Base-by-base conservation (phyloP, 176 grass and related monocot genomes). In the Urochloa ruziziensis region DNA sequence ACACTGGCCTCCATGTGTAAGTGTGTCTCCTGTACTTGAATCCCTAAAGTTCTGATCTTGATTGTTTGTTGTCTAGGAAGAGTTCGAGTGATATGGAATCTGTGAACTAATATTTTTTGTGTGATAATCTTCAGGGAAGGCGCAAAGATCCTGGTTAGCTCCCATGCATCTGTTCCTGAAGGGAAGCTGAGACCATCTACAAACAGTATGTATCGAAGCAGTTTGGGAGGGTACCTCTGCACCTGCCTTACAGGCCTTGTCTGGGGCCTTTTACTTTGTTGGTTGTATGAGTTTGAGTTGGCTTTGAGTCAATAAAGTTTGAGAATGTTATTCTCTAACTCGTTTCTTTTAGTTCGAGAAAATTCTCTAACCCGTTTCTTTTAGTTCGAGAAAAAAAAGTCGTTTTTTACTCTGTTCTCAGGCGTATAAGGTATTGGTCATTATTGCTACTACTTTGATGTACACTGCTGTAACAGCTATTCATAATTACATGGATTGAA, bases 201-300 rank as follows among this genome's bases (percentile, higher is more conserved):
- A 64, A 67, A 40, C 93, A 98, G 84, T 98, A 95, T 19, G n/a
- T 49, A 0, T 10, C 2, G 1, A 80, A 82, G 66, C 17, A 86
- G 52, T 88, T 91, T 64, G 79, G 61, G 8, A 18, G 69, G 71
- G 90, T 93, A 18, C 37, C 88, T 10, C 57, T 83, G 57, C 73
- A 10, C 29, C 29, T 71, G 9, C 88, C 78, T 1, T 28, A 56
- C 34, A 5, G 23, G 28, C 35, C 32, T 52, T 36, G 27, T 24
- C 25, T 85, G 81, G 82, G 49, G 37, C 6, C 28, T 35, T 44
- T 23, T 39, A 39, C 37, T 39, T 4, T 39, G 37, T 1, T 53
- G 46, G 11, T 21, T 69, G 28, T 21, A 7, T 40, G 4, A 12
- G 16, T 77, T 61, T 34, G n/a, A 16, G 56, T 64, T 65, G 29